A percentile compares a stretch with the other conserved stretches of the same genome.
Conservation (phyloP, 139 green algal species). For the Zygnema circumcarinatum region DNA sequence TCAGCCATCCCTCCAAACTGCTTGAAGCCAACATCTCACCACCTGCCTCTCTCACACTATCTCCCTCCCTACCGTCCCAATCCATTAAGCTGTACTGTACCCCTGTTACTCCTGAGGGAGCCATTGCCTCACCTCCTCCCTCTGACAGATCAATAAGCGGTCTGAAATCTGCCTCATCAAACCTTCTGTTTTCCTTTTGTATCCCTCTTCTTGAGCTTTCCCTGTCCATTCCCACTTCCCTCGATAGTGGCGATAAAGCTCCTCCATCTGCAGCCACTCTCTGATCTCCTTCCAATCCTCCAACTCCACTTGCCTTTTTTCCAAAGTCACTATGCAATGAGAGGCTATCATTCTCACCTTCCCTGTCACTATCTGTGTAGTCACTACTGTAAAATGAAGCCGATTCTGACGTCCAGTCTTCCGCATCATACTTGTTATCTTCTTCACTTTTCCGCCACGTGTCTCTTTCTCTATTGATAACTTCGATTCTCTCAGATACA, state of each 20-base stretch:
- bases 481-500: background rate
- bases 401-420: background rate
- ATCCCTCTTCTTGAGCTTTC: background rate
- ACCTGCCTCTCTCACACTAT: background rate
- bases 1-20: background rate
- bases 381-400: background rate
- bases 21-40: too few species aligned
- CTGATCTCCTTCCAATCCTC: too few species aligned
- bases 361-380: background rate
- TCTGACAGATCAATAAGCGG: background rate
- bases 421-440: background rate
- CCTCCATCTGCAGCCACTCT: too few species aligned
- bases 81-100: background rate
- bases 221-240: background rate
- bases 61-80: background rate
- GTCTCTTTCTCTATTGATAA: background rate
- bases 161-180: background rate
- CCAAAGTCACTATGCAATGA: background rate
- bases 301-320: too few species aligned
- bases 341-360: background rate
- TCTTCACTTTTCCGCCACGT: background rate
- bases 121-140: background rate
- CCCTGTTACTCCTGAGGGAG: background rate
- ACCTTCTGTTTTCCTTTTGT: background rate
- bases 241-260: too few species aligned